Evolutionary conservation across 306 rosid genomes (phyloP).

Genomic region (Fragaria vesca): DNA sequence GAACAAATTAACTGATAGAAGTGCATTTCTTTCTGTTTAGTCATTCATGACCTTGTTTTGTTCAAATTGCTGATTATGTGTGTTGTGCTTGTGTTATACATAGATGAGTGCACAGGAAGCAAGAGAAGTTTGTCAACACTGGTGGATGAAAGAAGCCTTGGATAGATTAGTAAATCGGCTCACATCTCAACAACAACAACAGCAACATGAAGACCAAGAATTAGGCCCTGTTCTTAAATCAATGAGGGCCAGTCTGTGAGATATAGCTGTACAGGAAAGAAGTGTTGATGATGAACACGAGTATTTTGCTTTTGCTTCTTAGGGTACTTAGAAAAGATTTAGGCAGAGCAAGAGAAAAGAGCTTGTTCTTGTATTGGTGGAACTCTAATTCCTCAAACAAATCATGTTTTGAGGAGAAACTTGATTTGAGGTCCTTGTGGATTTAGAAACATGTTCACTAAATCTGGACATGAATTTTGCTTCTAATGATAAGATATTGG

Average conservation of each 20-base stretch:
- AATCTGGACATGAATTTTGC: neutral
- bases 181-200: constrained; percentile 19
- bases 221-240: constrained; percentile 19
- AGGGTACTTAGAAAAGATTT: constrained; percentile 2
- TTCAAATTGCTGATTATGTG: neutral
- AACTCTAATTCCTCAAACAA: constrained; percentile 1
- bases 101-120: constrained; percentile 82
- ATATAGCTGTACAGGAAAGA: neutral
- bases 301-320: constrained; percentile 11
- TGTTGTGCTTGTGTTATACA: constrained; percentile 3
- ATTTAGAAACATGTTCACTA: neutral
- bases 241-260: constrained; percentile 28
- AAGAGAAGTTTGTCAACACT: constrained; percentile 74
- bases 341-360: constrained; percentile 11
- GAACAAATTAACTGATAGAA: neutral
- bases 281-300: neutral
- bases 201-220: constrained; percentile 26
- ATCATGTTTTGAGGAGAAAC: neutral
- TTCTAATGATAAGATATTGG: neutral
- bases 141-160: constrained; percentile 97
- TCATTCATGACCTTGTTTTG: neutral
- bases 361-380: neutral
- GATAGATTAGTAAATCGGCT: constrained; percentile 64
- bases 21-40: neutral
- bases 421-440: neutral